These are phyloP conservation scores for Umbelopsis sp. DNA, from an alignment of 371 early-diverging fungal genomes.

Conservation along the genomic window DNA sequence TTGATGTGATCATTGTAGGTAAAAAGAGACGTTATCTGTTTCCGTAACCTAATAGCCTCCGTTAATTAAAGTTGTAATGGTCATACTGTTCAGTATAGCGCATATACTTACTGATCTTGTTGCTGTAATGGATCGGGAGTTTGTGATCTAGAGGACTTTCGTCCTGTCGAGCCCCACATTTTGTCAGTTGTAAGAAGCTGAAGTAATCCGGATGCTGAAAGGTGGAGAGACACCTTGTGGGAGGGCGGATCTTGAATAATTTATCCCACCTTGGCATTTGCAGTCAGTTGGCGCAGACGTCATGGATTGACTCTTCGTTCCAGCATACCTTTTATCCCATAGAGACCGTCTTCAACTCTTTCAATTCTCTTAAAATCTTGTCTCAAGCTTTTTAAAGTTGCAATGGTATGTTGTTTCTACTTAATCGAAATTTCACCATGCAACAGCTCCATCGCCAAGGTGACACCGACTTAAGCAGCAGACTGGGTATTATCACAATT, in stretches of 20 bases:
- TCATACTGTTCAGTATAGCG: not conserved
- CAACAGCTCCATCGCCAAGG: too few species aligned
- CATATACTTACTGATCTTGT: not conserved
- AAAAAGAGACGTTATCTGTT: conserved; percentile 45
- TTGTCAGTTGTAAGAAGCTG: not conserved
- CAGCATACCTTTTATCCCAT: too few species aligned
- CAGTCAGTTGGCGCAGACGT: not conserved
- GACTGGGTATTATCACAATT: too few species aligned
- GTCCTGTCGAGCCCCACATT: conserved; percentile 18
- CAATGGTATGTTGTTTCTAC: too few species aligned
- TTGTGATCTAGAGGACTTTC: conserved; percentile 18
- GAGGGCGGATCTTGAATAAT: not conserved
- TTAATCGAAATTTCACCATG: too few species aligned
- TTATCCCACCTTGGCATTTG: conserved; percentile 3
- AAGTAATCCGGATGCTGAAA: conserved; percentile 13
- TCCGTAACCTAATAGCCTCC: conserved; percentile 33
- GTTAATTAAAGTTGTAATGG: not conserved
- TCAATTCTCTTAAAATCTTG: not conserved
- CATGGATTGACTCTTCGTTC: not conserved
- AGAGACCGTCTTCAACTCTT: not conserved
- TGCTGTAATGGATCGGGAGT: conserved; percentile 8
- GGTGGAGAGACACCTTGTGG: conserved; percentile 2
- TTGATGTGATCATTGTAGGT: conserved; percentile 35
- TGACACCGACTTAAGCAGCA: too few species aligned
- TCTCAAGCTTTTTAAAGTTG: not conserved